phyloP scores from a whole-genome alignment of 805 yeast species.

The Candida maesae region DNA sequence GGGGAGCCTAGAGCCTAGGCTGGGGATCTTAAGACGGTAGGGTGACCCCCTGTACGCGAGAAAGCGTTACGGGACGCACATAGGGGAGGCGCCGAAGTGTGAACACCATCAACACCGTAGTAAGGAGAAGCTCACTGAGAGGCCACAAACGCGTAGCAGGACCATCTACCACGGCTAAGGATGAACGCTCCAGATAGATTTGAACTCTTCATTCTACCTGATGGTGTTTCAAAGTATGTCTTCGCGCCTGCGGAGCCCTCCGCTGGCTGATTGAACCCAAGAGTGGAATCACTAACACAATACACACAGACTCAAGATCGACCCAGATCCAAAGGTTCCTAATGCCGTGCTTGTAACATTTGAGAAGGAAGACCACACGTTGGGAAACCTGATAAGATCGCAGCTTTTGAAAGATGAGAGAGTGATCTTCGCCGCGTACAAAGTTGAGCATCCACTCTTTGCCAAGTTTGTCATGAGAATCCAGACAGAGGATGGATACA shows the following conservation, averaged over 20 bases:
- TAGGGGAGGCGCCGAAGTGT: no score
- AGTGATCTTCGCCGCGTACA: slow-evolving; percentile 96
- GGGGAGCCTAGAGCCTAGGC: no score
- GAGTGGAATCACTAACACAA: no score
- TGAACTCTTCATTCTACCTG: slow-evolving; percentile 94
- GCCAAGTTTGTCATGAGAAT: slow-evolving; percentile 92
- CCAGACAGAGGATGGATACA: slow-evolving; percentile 93
- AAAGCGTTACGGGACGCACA: no score
- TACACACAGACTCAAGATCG: slow-evolving; percentile 60
- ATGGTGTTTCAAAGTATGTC: slow-evolving; percentile 87
- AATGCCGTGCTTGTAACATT: slow-evolving; percentile 90
- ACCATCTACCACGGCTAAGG: slow-evolving; percentile 7
- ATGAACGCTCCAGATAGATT: slow-evolving; percentile 99
- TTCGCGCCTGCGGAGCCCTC: no score
- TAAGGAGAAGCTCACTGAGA: no score
- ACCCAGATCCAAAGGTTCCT: slow-evolving; percentile 93
- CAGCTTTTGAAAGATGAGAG: slow-evolving; percentile 81
- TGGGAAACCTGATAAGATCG: slow-evolving; percentile 84
- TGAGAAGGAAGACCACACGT: slow-evolving; percentile 96
- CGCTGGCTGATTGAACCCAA: no score
- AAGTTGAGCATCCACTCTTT: slow-evolving; percentile 95
- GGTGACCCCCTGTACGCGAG: no score
- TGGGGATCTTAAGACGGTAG: no score
- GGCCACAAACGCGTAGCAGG: not conserved
- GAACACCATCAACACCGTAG: no score